Conservation (phyloP, 768 basidiomycete species). For the Tricholoma furcatifolium region DNA sequence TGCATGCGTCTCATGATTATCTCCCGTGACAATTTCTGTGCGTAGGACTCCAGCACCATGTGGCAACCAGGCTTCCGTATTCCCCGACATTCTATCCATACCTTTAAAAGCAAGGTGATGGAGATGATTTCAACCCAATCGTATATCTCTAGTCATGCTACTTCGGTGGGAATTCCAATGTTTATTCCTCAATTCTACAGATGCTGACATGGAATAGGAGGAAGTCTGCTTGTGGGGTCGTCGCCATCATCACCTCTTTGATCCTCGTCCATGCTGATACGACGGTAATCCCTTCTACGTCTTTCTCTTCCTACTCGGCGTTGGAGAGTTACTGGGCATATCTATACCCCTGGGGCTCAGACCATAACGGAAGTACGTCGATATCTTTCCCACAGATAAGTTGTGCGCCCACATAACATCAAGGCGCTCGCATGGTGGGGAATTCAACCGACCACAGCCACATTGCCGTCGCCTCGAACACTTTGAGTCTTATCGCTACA, state of each 20-base stretch:
- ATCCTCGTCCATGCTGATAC: conserved; percentile 26
- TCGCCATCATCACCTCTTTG: conserved; percentile 11
- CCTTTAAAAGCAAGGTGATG: conserved; percentile 6
- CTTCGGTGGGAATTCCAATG: conserved; percentile 1
- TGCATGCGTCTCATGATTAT: conserved; percentile 8
- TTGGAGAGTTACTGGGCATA: conserved; percentile 42
- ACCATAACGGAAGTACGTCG: conserved; percentile 42
- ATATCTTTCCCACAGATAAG: neutral
- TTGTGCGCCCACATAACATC: neutral
- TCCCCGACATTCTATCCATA: neutral
- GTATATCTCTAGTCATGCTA: too few species aligned
- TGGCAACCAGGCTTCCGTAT: neutral
- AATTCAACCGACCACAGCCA: conserved; percentile 38
- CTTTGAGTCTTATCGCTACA: conserved; percentile 40
- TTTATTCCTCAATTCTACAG: neutral
- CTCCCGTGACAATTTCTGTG: conserved; percentile 4
- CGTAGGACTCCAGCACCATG: conserved; percentile 1
- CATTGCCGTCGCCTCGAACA: conserved; percentile 35
- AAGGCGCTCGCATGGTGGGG: conserved; percentile 41
- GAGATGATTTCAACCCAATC: neutral
- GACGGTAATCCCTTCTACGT: conserved; percentile 39
- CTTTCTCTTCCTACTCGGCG: conserved; percentile 36
- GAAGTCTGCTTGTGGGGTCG: conserved; percentile 5
- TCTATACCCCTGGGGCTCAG: conserved; percentile 46
- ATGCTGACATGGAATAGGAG: conserved; percentile 1